Base-by-base conservation (phyloP, 108 stramenopile species). In the Cyclotella cryptica region DNA sequence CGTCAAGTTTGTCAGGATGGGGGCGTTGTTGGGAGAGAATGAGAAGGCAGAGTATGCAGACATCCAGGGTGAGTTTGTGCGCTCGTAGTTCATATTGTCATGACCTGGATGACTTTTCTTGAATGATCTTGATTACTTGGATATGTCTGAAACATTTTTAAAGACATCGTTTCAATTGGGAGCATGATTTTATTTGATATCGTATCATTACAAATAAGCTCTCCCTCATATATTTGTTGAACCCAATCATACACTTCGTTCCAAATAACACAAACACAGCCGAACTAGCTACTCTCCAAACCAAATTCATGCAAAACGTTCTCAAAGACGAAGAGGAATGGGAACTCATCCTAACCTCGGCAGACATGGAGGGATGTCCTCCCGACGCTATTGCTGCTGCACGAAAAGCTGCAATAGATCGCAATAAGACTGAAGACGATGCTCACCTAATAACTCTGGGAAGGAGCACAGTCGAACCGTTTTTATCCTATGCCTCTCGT, bases 401-500 rank as follows among this genome's bases (percentile, higher is more conserved):
- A 55, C 78, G 81, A 35, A 80, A 88, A 43, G 89, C 88, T 22
- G 92, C 92, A 15, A 52, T 80, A 28, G 88, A 90, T 64, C 87
- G 88, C 19, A 85, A 89, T 44, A 64, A 85, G n/a, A 75, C 85
- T 39, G 73, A 53, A 47, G 53, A 77, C 0, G 85, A 88, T 30
- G 86, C 67, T 15, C 82, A 92, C 66, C 86, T 93, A 68, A 90
- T 93, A 49, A 93, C 92, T 3, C 63, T 91, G 19, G 83, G 85
- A 22, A 76, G 92, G 28, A 86, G 84, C 60, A 72, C 88, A 73
- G 90, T 93, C 14, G 92, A 93, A 66, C 92, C 92, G 9, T 93
- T 93, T 55, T 46, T 93, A 3, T 87, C 86, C 10, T 93, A 79
- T 53, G 78, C 79, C 1, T 58, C 76, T 19, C 71, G 87, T 41